These are phyloP conservation scores for Chionographis japonica DNA, from an alignment of 106 monocot species.

Conservation along the genomic window DNA sequence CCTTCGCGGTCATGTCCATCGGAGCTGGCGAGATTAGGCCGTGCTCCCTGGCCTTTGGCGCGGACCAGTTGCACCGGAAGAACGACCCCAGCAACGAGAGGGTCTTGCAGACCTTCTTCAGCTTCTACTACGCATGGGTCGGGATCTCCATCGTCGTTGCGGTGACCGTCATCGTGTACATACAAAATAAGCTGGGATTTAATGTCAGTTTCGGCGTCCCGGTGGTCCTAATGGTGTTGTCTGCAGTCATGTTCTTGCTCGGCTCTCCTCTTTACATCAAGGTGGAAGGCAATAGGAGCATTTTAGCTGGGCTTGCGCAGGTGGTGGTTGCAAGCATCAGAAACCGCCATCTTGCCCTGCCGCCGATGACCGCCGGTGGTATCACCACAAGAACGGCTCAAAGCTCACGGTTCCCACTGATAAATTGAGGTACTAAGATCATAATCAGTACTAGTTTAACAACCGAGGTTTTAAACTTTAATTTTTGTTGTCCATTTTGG, in stretches of 20 bases:
- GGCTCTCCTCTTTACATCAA: constrained; percentile 41
- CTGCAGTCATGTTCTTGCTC: constrained; percentile 29
- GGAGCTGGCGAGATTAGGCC: constrained; percentile 58
- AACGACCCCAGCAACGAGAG: constrained; percentile 22
- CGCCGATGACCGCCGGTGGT: constrained; percentile 5
- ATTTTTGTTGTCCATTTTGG: too few species aligned
- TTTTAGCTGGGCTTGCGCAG: constrained; percentile 30
- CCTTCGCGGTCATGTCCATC: constrained; percentile 37
- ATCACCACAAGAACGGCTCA: constrained; percentile 26
- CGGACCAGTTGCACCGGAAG: constrained; percentile 42
- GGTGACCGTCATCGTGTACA: constrained; percentile 43
- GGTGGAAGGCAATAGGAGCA: constrained; percentile 23
- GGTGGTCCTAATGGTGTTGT: constrained; percentile 41
- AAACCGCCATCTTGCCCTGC: constrained; percentile 28
- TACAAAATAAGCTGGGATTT: constrained; percentile 51
- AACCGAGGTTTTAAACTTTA: too few species aligned
- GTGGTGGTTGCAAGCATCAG: constrained; percentile 28
- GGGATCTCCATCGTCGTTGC: constrained; percentile 34
- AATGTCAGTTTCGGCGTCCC: constrained; percentile 40
- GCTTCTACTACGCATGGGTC: constrained; percentile 47
- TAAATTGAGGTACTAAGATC: constrained; percentile 26
- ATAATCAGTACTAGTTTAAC: too few species aligned
- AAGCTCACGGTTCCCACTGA: constrained; percentile 16
- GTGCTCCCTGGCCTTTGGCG: constrained; percentile 61
- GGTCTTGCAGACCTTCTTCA: constrained; percentile 54